Conservation (phyloP, 306 rosid genomes). For the Cotoneaster glaucophyllus region DNA sequence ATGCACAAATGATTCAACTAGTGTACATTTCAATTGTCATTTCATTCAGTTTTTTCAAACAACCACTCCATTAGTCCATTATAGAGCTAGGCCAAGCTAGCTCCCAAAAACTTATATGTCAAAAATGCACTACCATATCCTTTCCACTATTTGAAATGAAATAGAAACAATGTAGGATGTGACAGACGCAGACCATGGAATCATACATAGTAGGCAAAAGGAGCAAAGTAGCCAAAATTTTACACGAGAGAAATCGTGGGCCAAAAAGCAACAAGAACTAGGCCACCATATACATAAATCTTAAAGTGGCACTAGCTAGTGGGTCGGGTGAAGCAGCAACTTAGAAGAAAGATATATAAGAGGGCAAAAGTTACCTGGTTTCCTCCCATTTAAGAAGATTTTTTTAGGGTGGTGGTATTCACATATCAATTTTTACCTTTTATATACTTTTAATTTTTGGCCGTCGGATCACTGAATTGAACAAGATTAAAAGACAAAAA, state of each 20-base stretch:
- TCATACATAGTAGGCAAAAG: not conserved
- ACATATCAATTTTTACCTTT: no score
- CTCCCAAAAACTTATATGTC: not conserved
- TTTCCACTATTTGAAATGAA: not conserved
- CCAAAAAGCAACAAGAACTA: conserved; percentile 1
- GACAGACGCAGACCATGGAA: not conserved
- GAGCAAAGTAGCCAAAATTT: not conserved
- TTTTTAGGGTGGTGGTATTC: no score
- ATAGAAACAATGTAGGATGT: conserved; percentile 4
- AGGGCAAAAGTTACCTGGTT: no score
- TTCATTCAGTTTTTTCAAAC: not conserved
- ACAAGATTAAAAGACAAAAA: no score
- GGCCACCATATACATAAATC: not conserved
- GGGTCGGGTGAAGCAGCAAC: not conserved
- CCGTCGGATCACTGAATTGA: no score
- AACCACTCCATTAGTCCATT: not conserved
- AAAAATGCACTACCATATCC: not conserved
- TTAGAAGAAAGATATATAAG: no score
- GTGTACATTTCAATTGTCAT: not conserved
- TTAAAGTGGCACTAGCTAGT: not conserved
- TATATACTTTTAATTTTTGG: no score
- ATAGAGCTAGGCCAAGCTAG: not conserved
- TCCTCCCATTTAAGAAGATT: no score
- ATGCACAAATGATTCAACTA: not conserved
- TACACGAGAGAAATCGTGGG: not conserved